These are phyloP conservation scores for Angophora floribunda DNA, from an alignment of 345 rosid species.

Conservation along the genomic window DNA sequence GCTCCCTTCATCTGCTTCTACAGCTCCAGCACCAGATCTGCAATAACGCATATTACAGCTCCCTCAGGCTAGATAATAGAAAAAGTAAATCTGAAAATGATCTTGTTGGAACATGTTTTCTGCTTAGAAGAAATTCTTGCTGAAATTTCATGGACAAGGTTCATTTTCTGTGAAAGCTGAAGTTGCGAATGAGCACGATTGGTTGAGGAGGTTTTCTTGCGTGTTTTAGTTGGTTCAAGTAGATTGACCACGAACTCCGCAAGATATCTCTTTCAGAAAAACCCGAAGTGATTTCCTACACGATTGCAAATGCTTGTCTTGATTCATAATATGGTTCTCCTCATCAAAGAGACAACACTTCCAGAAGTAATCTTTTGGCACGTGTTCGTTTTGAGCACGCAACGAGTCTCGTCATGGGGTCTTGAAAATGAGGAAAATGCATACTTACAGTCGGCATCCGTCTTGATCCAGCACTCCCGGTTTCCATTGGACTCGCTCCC, in stretches of 20 bases:
- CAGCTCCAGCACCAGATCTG: slow-evolving; percentile 75
- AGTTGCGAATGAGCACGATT: not conserved
- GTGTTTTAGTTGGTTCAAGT: not conserved
- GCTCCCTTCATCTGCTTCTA: slow-evolving; percentile 19
- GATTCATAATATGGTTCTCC: not conserved
- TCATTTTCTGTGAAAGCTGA: not conserved
- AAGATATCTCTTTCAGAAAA: not conserved
- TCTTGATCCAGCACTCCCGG: slow-evolving; percentile 77
- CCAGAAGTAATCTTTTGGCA: not conserved
- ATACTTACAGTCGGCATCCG: slow-evolving; percentile 82
- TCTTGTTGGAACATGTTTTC: not conserved
- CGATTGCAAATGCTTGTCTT: not conserved
- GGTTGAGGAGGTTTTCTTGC: not conserved
- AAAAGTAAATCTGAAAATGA: not conserved
- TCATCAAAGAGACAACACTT: not conserved
- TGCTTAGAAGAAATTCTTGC: not conserved
- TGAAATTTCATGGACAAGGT: not conserved
- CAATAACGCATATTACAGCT: slow-evolving; percentile 5
- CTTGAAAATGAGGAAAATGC: not conserved
- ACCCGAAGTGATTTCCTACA: not conserved
- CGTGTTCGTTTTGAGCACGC: not conserved
- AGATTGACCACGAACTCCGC: not conserved
- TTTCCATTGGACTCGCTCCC: slow-evolving; percentile 47
- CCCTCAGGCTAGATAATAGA: not conserved
- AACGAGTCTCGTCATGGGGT: not conserved